Evolutionary conservation across 2,329 filamentous ascomycete species (phyloP).

Genomic region (Calonectria pseudoreteaudii): DNA sequence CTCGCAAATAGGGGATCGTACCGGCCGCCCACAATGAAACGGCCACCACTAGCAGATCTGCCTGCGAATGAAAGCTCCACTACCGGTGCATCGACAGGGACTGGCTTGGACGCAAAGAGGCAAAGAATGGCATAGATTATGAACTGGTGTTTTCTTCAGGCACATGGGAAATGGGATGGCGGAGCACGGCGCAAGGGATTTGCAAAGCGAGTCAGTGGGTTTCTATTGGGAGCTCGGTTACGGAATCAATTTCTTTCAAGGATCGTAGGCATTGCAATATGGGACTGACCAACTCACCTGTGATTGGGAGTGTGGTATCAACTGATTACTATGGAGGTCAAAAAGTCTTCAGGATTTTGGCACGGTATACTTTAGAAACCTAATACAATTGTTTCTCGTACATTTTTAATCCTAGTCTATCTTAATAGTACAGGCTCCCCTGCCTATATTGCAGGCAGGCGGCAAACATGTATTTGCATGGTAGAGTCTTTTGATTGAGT

Average conservation of each 20-base stretch:
- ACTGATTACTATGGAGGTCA: background rate
- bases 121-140: conserved; percentile 57
- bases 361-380: background rate
- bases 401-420: background rate
- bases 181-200: conserved; percentile 30
- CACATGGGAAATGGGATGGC: conserved; percentile 15
- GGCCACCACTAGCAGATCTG: conserved; percentile 64
- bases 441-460: background rate
- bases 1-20: conserved; percentile 70
- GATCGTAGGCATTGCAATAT: conserved; percentile 21
- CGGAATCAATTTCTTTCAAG: conserved; percentile 29
- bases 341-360: background rate
- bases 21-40: conserved; percentile 69
- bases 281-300: background rate
- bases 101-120: conserved; percentile 61
- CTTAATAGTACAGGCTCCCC: background rate
- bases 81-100: conserved; percentile 33
- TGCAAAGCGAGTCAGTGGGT: conserved; percentile 1
- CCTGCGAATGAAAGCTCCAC: conserved; percentile 56
- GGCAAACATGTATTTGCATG: background rate
- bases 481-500: background rate
- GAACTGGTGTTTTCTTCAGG: background rate
- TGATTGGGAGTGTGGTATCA: background rate
- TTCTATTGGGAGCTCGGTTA: conserved; percentile 35
- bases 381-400: background rate